Base-by-base conservation (phyloP, 306 rosid species). In the Acacia melanoxylon region DNA sequence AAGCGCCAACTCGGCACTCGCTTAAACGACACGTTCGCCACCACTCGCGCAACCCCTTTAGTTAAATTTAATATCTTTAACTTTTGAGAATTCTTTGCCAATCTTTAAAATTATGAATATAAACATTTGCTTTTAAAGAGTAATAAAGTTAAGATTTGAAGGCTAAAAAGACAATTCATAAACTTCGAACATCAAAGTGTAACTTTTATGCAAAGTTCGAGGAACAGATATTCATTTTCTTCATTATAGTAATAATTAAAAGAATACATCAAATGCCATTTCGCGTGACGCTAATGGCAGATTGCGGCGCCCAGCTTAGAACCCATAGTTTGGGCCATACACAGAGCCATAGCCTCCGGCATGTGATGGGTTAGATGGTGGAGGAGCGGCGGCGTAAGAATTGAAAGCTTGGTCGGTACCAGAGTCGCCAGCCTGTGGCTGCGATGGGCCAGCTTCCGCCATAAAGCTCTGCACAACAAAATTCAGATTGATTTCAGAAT, bases 321-420 rank as follows among this genome's bases (percentile, higher is more conserved):
- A 95, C n/a, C 99, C 99, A 78, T 89, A 92, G 85, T 91, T 92
- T 24, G 96, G 75, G 61, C 98, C 97, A 78, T 92, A 93, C 71
- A 88, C 96, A 19, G 97, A 84, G 74, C 96, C 91, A 79, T 92
- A 95, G 82, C 89, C 92, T 22, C 91, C 95, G 20, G 89, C 71
- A 79, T 88, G 92, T 56, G 89, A 95, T 29, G 87, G 90, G 73
- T 91, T 92, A 82, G 96, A 78, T 19, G 97, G 97, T 67, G 27
- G 35, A 42, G 35, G n/a, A 40, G 52, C 96, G 75, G 87, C 86
- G 22, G 88, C 83, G 74, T 93, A 94, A 51, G 97, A 82, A 85
- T 88, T 94, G 83, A 91, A 92, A 48, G 97, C 95, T 89, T 91
- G 98, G 46, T 92, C 96, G 45, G 92, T 72, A 14, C 89, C 52